A percentile compares a stretch with the other conserved stretches of the same genome.
Evolutionary conservation across 2,329 filamentous ascomycete species (phyloP).

Genomic region (Aspergillus arachidicola): DNA sequence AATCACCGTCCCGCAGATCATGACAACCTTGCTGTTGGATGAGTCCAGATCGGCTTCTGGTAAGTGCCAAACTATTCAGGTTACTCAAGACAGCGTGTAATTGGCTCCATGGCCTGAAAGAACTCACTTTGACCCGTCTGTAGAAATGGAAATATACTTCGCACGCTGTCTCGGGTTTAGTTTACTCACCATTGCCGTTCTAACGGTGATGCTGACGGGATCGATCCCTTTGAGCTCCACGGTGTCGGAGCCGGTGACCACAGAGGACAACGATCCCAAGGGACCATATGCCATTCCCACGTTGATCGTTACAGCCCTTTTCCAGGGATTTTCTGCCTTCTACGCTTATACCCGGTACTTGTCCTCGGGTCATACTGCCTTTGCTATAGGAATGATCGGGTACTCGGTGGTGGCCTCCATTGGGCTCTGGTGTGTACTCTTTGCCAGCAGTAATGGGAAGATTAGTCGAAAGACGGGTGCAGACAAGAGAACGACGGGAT

Average conservation of each 20-base stretch:
- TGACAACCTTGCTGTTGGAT: conserved; percentile 61
- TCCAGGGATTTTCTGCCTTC: conserved; percentile 65
- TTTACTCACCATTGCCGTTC: conserved; percentile 64
- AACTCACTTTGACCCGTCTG: not conserved
- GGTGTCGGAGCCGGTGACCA: conserved; percentile 42
- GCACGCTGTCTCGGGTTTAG: conserved; percentile 70
- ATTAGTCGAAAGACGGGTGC: conserved; percentile 66
- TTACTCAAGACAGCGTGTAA: not conserved
- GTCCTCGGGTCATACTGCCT: conserved; percentile 58
- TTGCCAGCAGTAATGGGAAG: conserved; percentile 58
- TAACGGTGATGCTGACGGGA: conserved; percentile 71
- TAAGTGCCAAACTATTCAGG: conserved; percentile 36
- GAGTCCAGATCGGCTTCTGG: conserved; percentile 59
- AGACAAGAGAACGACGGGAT: conserved; percentile 68
- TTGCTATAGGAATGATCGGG: conserved; percentile 61
- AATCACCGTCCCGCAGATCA: conserved; percentile 62
- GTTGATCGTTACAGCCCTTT: conserved; percentile 65
- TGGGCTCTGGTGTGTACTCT: conserved; percentile 67
- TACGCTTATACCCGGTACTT: conserved; percentile 71
- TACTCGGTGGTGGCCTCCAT: conserved; percentile 61
- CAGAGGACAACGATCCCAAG: conserved; percentile 49
- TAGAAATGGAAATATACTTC: conserved; percentile 70
- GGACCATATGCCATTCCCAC: conserved; percentile 68
- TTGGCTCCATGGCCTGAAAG: not conserved
- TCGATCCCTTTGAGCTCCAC: conserved; percentile 66